Evolutionary conservation across 495 filamentous ascomycete species (phyloP).

Genomic region (Hypomontagnella submonticulosa): DNA sequence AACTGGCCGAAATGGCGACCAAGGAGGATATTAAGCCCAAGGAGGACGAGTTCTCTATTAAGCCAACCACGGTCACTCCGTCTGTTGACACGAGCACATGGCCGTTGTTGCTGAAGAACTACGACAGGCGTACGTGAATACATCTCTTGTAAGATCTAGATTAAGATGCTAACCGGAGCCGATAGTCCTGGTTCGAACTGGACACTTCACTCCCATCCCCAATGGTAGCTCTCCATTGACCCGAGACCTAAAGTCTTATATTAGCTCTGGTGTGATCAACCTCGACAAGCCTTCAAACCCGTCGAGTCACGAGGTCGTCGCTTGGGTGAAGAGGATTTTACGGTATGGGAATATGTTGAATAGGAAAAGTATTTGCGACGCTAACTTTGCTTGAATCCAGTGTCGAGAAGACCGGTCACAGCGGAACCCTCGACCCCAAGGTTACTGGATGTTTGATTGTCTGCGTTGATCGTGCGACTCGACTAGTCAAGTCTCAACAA

Average conservation of each 20-base stretch:
- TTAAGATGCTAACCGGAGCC: conserved; percentile 16
- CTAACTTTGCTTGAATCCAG: conserved; percentile 60
- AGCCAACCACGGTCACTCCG: conserved; percentile 80
- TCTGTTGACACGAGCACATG: conserved; percentile 80
- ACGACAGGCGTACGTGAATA: conserved; percentile 66
- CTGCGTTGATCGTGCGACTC: conserved; percentile 93
- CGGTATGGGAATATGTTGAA: conserved; percentile 63
- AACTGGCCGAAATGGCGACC: conserved; percentile 65
- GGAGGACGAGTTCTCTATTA: conserved; percentile 82
- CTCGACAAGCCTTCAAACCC: conserved; percentile 98
- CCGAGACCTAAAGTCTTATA: conserved; percentile 94
- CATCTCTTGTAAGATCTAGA: not conserved
- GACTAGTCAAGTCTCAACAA: conserved; percentile 97
- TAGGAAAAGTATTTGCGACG: not conserved
- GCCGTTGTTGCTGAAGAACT: conserved; percentile 94
- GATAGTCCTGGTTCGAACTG: conserved; percentile 84
- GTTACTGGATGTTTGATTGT: conserved; percentile 89
- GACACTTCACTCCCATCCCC: conserved; percentile 94
- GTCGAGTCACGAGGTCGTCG: conserved; percentile 96
- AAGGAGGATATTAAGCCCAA: conserved; percentile 69
- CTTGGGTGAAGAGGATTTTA: conserved; percentile 97
- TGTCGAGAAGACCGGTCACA: conserved; percentile 97
- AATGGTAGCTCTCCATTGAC: conserved; percentile 85
- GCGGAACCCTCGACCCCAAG: conserved; percentile 91
- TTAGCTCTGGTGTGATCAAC: conserved; percentile 97